Evolutionary conservation across 2,329 filamentous ascomycete species (phyloP).

Genomic region (Monilinia polystroma): DNA sequence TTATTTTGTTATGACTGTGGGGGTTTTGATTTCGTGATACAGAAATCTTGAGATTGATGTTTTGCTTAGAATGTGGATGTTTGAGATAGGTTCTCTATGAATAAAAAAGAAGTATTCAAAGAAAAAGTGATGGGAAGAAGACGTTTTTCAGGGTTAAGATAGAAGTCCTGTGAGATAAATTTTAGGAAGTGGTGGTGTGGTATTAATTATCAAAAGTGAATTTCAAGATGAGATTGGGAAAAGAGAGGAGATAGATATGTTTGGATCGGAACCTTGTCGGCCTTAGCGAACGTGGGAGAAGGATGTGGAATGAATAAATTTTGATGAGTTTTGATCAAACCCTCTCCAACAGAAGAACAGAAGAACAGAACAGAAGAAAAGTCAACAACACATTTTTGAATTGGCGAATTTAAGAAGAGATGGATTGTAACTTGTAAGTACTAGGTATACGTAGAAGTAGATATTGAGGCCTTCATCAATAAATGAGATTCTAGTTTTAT

Average conservation of each 20-base stretch:
- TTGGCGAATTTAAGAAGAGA: too few relatives aligned
- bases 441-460: too few relatives aligned
- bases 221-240: conserved; percentile 6
- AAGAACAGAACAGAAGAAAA: neutral
- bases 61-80: neutral
- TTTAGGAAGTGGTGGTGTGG: neutral
- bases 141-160: conserved; percentile 4
- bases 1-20: conserved; percentile 4
- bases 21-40: conserved; percentile 48
- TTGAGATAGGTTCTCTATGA: neutral
- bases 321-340: neutral
- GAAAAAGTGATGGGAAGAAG: neutral
- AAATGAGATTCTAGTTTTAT: too few relatives aligned
- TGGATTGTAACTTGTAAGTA: too few relatives aligned
- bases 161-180: neutral
- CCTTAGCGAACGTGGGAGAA: conserved; percentile 25
- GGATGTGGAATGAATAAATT: conserved; percentile 17
- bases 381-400: neutral
- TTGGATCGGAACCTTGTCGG: conserved; percentile 22
- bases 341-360: neutral
- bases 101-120: neutral
- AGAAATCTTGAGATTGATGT: conserved; percentile 4
- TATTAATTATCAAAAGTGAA: conserved; percentile 15
- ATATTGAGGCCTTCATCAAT: too few relatives aligned
- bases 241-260: conserved; percentile 2